phyloP scores from a whole-genome alignment of 192 early-diverging fungal genomes.

The Radiomyces spectabilis region DNA sequence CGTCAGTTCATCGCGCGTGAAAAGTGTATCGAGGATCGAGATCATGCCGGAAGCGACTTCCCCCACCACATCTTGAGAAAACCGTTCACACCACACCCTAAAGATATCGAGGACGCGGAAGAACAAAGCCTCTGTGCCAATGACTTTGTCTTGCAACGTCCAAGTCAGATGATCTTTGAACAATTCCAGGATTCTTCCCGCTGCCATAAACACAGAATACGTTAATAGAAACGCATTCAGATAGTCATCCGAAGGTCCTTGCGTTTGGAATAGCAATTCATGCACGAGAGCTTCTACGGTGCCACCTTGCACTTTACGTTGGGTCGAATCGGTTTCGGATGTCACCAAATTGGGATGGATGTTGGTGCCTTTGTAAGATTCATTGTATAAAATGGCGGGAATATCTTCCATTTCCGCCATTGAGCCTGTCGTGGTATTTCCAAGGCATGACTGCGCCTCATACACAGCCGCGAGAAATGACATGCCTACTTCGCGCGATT shows the following conservation, averaged over 20 bases:
- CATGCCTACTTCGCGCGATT: too few relatives aligned
- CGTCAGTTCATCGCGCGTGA: too few relatives aligned
- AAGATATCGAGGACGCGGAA: conserved; percentile 5
- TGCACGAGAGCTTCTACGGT: conserved; percentile 45
- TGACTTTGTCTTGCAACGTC: not conserved
- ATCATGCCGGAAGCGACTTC: conserved; percentile 25
- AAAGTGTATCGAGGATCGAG: conserved; percentile 10
- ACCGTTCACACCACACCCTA: conserved; percentile 24
- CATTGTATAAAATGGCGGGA: too few relatives aligned
- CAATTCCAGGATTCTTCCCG: conserved; percentile 5
- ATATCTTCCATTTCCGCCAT: too few relatives aligned
- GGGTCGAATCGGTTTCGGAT: too few relatives aligned
- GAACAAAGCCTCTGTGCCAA: not conserved
- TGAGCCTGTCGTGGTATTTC: too few relatives aligned
- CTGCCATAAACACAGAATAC: conserved; percentile 30
- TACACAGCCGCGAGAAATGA: too few relatives aligned
- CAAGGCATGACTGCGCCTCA: too few relatives aligned
- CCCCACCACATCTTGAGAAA: conserved; percentile 20
- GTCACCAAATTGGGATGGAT: too few relatives aligned
- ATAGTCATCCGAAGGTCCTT: conserved; percentile 11
- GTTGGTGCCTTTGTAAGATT: too few relatives aligned
- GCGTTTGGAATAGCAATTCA: conserved; percentile 51
- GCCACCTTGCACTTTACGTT: conserved; percentile 30
- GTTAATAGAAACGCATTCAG: conserved; percentile 31
- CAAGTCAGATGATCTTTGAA: not conserved